Conservation (phyloP, 1,139 yeast species). For the Casaregolazyma lundiana region DNA sequence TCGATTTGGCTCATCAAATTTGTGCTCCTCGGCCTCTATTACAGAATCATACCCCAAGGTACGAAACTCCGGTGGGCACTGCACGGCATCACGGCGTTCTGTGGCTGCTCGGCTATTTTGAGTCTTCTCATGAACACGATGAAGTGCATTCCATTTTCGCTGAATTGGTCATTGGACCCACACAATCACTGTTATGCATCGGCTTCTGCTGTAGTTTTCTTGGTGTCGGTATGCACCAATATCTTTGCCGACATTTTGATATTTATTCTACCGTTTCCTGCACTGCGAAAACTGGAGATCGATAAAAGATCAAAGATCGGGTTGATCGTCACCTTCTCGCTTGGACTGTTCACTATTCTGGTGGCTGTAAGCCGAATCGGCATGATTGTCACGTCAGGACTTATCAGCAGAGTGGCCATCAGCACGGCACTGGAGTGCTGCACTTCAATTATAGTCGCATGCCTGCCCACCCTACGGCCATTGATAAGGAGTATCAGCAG, state of each 20-base stretch:
- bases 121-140: conserved; percentile 26
- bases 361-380: conserved; percentile 27
- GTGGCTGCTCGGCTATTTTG: conserved; percentile 19
- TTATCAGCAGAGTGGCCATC: conserved; percentile 25
- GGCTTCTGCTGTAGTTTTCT: conserved; percentile 28
- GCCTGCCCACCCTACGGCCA: conserved; percentile 29
- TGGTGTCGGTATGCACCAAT: conserved; percentile 27
- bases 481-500: conserved; percentile 17
- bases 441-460: conserved; percentile 30
- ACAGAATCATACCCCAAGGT: conserved; percentile 27
- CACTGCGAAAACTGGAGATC: conserved; percentile 21
- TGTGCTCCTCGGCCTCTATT: conserved; percentile 30
- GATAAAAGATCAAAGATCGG: conserved; percentile 26
- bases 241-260: conserved; percentile 27
- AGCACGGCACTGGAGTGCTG: conserved; percentile 30
- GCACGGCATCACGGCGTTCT: conserved; percentile 19
- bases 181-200: conserved; percentile 27
- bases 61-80: conserved; percentile 25
- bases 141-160: conserved; percentile 28
- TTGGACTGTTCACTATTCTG: conserved; percentile 28
- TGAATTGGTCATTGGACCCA: conserved; percentile 27
- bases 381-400: conserved; percentile 23
- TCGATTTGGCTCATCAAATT: conserved; percentile 30
- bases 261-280: conserved; percentile 30
- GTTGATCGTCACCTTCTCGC: conserved; percentile 28